Base-by-base conservation (phyloP, 805 yeast genomes). In the Peterozyma toletana region DNA sequence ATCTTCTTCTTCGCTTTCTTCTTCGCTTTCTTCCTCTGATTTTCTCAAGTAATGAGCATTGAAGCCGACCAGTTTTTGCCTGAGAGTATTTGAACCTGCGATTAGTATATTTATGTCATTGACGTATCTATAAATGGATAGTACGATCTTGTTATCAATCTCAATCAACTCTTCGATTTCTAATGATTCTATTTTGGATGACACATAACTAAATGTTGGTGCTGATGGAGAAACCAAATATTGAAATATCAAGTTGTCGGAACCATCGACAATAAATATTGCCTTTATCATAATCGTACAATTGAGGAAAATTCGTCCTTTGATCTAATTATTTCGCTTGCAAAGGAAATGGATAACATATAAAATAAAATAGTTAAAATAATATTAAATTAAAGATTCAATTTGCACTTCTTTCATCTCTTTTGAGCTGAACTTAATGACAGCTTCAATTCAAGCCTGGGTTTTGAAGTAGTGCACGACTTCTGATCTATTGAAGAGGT, bases 241-340 rank as follows among this genome's bases (percentile, higher is more conserved):
- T 39, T 57, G 59, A 45, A 58, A 58, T 9, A 59, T 34, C 13
- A 55, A 51, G 4, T 42, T 47, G 42, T 54, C 59, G 15, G 53
- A 50, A 9, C 54, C 59, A 40, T 57, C 59, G 2, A 56, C 40
- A 5, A 63, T 59, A 41, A 50, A 63, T 6, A 63, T 18, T 16
- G 60, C 52, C 37, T 62, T 64, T 30, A 62, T 54, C 15, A 61
- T 45, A 3, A 64, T 62, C 67, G 62, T 62, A 21, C 27, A 21
- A 21, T 21, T 21, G 27, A 21, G 27, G 7, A 21, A 21, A 21
- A 21, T 21, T 4, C 7, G 27, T 21, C 7, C 7, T 21, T 21
- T 5, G 4, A 21, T 21, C 21, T 36, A 21, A 5, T 5, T 5
- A 21, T 21, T 7, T 5, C 4, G 27, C 27, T 21, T 21, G 27